Base-by-base conservation (phyloP, 1,284 basidiomycete species). In the Pulchroboletus neoregius region DNA sequence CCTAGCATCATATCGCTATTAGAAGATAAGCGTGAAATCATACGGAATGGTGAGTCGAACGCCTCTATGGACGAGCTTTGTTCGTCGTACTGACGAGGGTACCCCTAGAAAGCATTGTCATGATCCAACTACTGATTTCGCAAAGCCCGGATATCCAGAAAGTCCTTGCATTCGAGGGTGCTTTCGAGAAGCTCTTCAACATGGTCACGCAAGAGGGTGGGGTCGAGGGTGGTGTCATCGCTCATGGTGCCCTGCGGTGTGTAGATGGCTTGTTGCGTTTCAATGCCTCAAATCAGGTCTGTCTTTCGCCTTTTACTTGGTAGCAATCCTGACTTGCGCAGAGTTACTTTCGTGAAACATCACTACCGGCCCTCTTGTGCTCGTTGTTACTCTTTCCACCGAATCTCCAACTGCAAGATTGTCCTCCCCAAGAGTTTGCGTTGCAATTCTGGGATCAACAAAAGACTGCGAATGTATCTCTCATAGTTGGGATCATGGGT, bases 341-440 rank as follows among this genome's bases (percentile, higher is more conserved):
- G 91, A 97, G 94, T 66, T 98, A 97, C 73, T 97, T 99, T 72
- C 86, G 92, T 48, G 94, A 96, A 71, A 91, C 93, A 1, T 76
- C 87, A 7, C 79, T 94, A 36, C 91, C 94, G 42, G 80, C 89
- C 0, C 70, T 85, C 10, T 73, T 97, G 8, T 89, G 86, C 11
- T 80, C 91, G 1, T 78, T 97, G 16, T 79, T 99, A 22, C 84
- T 91, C 55, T 95, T 93, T 65, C 94, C 94, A 1, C 75, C 85
- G 2, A 77, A 79, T 10, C 70, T 91, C 0, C 73, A 79, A 10
- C 67, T 79, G 15, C 78, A 87, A 43, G 77, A 82, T 34, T 68
- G 76, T 6, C 81, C 87, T 2, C 91, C 94, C 4, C 91, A 97
- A 66, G 87, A 91, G 49, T 99, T 98, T 67, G 87, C 94, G 1